These are phyloP conservation scores for Talaromyces amestolkiae DNA, from an alignment of 2,329 filamentous ascomycete species.

Conservation along the genomic window DNA sequence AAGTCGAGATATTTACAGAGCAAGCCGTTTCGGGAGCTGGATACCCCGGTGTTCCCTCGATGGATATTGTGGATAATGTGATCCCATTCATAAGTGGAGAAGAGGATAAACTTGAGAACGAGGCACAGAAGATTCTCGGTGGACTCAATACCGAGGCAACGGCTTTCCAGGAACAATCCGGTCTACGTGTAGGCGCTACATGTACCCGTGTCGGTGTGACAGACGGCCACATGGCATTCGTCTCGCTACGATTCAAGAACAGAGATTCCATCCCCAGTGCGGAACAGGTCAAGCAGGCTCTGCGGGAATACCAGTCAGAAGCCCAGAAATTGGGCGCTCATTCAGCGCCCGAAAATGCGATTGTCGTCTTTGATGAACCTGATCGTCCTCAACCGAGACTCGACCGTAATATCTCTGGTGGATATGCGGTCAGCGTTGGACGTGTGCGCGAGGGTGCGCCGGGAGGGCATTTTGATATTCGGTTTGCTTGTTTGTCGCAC, in stretches of 20 bases:
- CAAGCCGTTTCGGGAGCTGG: slow-evolving; percentile 93
- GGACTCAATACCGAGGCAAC: slow-evolving; percentile 67
- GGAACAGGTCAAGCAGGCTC: slow-evolving; percentile 72
- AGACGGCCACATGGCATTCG: slow-evolving; percentile 93
- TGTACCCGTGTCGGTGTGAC: slow-evolving; percentile 95
- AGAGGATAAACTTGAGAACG: slow-evolving; percentile 93
- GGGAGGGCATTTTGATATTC: slow-evolving; percentile 86
- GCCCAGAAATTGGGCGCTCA: slow-evolving; percentile 81
- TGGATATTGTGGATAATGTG: slow-evolving; percentile 96
- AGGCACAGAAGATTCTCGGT: slow-evolving; percentile 93
- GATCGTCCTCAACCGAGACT: slow-evolving; percentile 89
- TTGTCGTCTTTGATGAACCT: slow-evolving; percentile 83
- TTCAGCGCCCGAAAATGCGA: slow-evolving; percentile 76
- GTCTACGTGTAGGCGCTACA: slow-evolving; percentile 75
- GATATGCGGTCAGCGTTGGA: slow-evolving; percentile 42
- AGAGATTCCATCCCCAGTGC: slow-evolving; percentile 67
- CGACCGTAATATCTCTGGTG: slow-evolving; percentile 73
- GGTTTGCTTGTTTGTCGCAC: slow-evolving; percentile 91
- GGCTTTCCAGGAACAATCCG: slow-evolving; percentile 71
- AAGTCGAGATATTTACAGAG: slow-evolving; percentile 86
- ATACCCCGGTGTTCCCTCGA: slow-evolving; percentile 65
- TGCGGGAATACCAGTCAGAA: slow-evolving; percentile 78
- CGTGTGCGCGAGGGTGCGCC: slow-evolving; percentile 65
- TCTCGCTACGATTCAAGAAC: slow-evolving; percentile 77
- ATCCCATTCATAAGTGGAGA: slow-evolving; percentile 91